A percentile compares a stretch with the other conserved stretches of the same genome.
Evolutionary conservation across 2,329 filamentous ascomycete species (phyloP).

Genomic region (Amesomyces nigricolor): DNA sequence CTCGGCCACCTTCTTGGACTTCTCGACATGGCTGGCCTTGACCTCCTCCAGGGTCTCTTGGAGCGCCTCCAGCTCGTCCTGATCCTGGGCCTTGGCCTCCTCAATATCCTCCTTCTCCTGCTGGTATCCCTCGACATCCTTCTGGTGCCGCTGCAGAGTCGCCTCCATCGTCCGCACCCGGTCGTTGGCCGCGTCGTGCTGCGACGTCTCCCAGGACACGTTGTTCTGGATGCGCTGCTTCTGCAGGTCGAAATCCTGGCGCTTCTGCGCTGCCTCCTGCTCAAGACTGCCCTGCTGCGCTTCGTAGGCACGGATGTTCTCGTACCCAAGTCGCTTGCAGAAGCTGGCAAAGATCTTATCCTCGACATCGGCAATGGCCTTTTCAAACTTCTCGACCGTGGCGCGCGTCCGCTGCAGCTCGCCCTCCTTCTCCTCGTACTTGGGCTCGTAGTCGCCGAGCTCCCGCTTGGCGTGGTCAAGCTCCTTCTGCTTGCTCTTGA

Average conservation of each 20-base stretch:
- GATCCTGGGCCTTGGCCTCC: slow-evolving; percentile 63
- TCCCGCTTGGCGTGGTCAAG: slow-evolving; percentile 67
- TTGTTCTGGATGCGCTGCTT: slow-evolving; percentile 64
- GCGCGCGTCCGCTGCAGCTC: slow-evolving; percentile 56
- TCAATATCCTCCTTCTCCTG: slow-evolving; percentile 70
- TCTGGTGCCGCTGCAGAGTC: slow-evolving; percentile 59
- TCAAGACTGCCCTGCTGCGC: slow-evolving; percentile 88
- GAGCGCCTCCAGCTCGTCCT: slow-evolving; percentile 71
- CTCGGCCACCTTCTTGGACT: slow-evolving; percentile 67
- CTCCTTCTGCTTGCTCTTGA: slow-evolving; percentile 78
- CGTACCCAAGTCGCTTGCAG: slow-evolving; percentile 80
- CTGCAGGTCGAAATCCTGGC: slow-evolving; percentile 80
- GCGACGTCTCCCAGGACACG: slow-evolving; percentile 51
- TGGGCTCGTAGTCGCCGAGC: slow-evolving; percentile 69
- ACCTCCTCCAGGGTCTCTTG: slow-evolving; percentile 65
- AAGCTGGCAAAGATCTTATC: slow-evolving; percentile 83
- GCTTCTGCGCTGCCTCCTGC: slow-evolving; percentile 82
- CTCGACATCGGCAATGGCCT: slow-evolving; percentile 71
- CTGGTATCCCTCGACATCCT: slow-evolving; percentile 64
- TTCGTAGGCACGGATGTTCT: slow-evolving; percentile 87
- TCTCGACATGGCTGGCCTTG: slow-evolving; percentile 47
- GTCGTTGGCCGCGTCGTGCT: slow-evolving; percentile 53
- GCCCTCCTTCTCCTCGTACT: slow-evolving; percentile 65
- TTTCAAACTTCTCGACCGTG: slow-evolving; percentile 48
- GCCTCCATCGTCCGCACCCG: slow-evolving; percentile 65